Percentiles rank a stretch among this genome's conserved stretches.
These are phyloP conservation scores for Plasmodium coatneyi DNA, from an alignment of 169 alveolate genomes.

Conservation along the genomic window DNA sequence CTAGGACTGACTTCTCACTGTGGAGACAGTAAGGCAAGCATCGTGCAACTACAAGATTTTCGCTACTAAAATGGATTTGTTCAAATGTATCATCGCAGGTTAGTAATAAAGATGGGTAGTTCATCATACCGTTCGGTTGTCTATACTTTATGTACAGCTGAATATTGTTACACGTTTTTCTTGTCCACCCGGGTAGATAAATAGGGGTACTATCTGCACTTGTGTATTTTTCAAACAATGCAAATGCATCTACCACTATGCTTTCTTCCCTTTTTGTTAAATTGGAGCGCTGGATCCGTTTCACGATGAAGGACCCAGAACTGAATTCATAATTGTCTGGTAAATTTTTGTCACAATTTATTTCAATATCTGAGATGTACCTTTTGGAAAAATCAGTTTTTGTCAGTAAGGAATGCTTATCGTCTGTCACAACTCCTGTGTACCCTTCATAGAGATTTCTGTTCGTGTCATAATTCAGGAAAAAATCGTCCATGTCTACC, in stretches of 20 bases:
- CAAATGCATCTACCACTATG: constrained; percentile 50
- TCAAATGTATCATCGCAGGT: constrained; percentile 74
- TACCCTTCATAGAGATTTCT: constrained; percentile 49
- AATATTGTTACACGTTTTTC: constrained; percentile 62
- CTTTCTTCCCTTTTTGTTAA: background rate
- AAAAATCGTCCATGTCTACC: constrained; percentile 72
- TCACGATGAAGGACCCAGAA: constrained; percentile 53
- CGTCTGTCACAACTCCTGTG: constrained; percentile 74
- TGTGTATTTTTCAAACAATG: constrained; percentile 56
- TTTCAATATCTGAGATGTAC: constrained; percentile 59
- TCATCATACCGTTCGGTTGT: constrained; percentile 43
- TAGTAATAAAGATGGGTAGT: constrained; percentile 44
- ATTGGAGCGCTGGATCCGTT: constrained; percentile 40
- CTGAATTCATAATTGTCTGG: constrained; percentile 55
- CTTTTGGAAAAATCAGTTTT: constrained; percentile 58
- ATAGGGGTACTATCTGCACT: constrained; percentile 4
- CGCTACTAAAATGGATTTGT: background rate
- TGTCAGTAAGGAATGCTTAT: constrained; percentile 46
- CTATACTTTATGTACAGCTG: constrained; percentile 56
- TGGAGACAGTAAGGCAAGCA: constrained; percentile 48
- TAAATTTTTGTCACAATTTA: constrained; percentile 46
- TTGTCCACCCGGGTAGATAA: constrained; percentile 53
- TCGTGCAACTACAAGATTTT: constrained; percentile 21
- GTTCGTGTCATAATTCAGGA: constrained; percentile 36
- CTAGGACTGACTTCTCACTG: constrained; percentile 51